Conservation (phyloP, 345 rosid species). For the Adansonia digitata region DNA sequence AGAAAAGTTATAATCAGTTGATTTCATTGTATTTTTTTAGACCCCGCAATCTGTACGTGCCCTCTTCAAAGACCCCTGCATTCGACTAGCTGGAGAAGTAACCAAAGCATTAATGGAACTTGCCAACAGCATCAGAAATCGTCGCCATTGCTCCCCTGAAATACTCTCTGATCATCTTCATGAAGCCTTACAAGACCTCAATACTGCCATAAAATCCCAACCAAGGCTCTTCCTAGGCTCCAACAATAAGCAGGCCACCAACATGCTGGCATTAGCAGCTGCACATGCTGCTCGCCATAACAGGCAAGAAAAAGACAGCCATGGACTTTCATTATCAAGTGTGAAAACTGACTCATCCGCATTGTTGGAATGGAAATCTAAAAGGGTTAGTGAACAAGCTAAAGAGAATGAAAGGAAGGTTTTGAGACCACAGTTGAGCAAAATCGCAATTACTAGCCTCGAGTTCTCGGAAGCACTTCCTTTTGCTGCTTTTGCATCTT, state of each 20-base stretch:
- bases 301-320: conserved; percentile 3
- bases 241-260: conserved; percentile 35
- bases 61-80: conserved; percentile 73
- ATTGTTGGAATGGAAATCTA: conserved; percentile 49
- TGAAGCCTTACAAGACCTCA: conserved; percentile 68
- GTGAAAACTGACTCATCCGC: conserved; percentile 66
- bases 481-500: conserved; percentile 74
- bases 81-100: conserved; percentile 61
- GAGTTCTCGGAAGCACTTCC: conserved; percentile 92
- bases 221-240: conserved; percentile 74
- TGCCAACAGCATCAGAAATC: conserved; percentile 49
- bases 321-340: conserved; percentile 41
- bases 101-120: conserved; percentile 57
- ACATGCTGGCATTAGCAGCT: conserved; percentile 43
- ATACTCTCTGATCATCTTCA: conserved; percentile 75
- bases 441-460: conserved; percentile 50
- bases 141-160: conserved; percentile 71
- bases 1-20: too few relatives aligned
- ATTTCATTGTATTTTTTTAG: conserved; percentile 19
- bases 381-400: conserved; percentile 23
- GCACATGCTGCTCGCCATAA: conserved; percentile 33
- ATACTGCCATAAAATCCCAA: conserved; percentile 68
- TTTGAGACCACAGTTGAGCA: conserved; percentile 66
- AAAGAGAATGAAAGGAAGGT: conserved; percentile 39
- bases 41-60: conserved; percentile 60